phyloP scores from a whole-genome alignment of 768 basidiomycete genomes.

The Leucosporidium scottii region DNA sequence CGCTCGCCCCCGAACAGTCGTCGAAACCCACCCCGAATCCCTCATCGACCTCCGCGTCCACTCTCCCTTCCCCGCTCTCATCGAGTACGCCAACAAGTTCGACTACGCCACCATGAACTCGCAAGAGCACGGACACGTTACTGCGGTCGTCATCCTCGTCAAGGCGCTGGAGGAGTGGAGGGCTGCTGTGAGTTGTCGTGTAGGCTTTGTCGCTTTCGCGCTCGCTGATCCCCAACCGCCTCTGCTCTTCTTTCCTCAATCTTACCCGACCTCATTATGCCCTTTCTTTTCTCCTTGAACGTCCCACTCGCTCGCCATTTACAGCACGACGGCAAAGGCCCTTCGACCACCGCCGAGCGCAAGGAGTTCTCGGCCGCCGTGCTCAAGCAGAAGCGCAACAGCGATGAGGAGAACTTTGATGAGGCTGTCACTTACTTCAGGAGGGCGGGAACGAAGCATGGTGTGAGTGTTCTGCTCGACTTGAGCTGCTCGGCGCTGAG shows the following conservation, averaged over 20 bases:
- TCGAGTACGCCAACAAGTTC: conserved; percentile 61
- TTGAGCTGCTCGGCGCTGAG: not conserved
- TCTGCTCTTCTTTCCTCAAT: not conserved
- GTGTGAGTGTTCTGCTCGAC: not conserved
- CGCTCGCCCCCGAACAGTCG: conserved; percentile 50
- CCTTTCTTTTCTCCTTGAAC: too few relatives aligned
- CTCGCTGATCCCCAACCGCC: too few relatives aligned
- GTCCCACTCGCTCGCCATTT: too few relatives aligned
- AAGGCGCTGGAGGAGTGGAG: conserved; percentile 78
- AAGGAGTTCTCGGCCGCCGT: conserved; percentile 68
- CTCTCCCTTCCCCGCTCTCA: conserved; percentile 74
- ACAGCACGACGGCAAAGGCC: conserved; percentile 63
- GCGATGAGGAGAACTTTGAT: conserved; percentile 94
- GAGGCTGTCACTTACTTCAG: conserved; percentile 82
- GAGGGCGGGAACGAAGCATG: conserved; percentile 14
- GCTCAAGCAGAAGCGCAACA: conserved; percentile 51
- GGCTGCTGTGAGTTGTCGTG: conserved; percentile 49
- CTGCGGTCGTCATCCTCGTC: conserved; percentile 82
- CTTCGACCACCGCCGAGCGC: conserved; percentile 56
- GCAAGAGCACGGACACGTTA: conserved; percentile 82
- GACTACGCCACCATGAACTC: conserved; percentile 74
- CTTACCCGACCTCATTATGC: too few relatives aligned
- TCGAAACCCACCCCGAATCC: conserved; percentile 70
- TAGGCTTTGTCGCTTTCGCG: not conserved
- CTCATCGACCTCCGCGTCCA: conserved; percentile 70